A percentile compares a stretch with the other conserved stretches of the same genome.
Evolutionary conservation across 306 rosid genomes (phyloP).

Genomic region (Sophora flavescens): DNA sequence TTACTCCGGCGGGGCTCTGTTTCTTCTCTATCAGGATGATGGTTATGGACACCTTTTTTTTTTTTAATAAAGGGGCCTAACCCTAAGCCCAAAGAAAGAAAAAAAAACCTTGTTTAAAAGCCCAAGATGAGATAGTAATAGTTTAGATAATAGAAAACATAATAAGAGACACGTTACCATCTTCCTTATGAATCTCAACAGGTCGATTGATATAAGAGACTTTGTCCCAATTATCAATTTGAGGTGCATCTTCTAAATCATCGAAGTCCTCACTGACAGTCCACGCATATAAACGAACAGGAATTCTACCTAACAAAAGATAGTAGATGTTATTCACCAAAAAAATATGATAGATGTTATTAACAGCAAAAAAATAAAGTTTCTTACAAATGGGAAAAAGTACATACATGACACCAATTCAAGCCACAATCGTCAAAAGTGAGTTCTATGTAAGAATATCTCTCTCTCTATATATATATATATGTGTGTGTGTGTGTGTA

Average conservation of each 20-base stretch:
- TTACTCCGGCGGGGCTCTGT: too few relatives aligned
- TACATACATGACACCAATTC: conserved; percentile 15
- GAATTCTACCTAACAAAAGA: conserved; percentile 71
- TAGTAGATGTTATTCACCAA: conserved; percentile 50
- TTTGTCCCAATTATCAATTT: conserved; percentile 88
- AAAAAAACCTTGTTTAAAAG: too few relatives aligned
- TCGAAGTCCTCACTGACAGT: conserved; percentile 67
- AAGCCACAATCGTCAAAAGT: background rate
- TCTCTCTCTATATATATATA: too few relatives aligned
- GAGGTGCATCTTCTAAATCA: conserved; percentile 83
- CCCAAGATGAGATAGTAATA: too few relatives aligned
- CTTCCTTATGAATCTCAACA: conserved; percentile 74
- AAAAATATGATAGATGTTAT: conserved; percentile 26
- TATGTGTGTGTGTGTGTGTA: background rate
- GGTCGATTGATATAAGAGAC: conserved; percentile 86
- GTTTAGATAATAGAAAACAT: too few relatives aligned
- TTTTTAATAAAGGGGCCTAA: too few relatives aligned
- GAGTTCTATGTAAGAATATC: background rate
- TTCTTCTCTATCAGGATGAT: too few relatives aligned
- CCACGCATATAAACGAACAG: conserved; percentile 86
- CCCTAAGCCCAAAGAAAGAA: too few relatives aligned
- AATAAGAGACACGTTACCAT: conserved; percentile 55
- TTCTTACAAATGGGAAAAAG: conserved; percentile 16
- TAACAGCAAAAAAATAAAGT: conserved; percentile 35
- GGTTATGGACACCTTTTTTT: too few relatives aligned